Evolutionary conservation across 306 rosid species (phyloP), one percentile per base, ranked within the genome.

Genomic region (Medicago lupulina): DNA sequence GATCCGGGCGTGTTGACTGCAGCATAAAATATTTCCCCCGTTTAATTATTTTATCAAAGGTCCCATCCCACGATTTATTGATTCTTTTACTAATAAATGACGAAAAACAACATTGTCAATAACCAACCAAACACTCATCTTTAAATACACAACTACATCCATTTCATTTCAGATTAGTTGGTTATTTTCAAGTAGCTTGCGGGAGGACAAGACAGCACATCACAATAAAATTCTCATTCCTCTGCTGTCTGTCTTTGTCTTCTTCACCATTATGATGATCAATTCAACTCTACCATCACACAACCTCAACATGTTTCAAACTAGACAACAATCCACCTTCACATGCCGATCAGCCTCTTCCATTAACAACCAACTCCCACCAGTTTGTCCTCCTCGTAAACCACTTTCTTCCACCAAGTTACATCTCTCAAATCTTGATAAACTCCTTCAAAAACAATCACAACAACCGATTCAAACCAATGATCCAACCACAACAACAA

Each of bases 371-470:
- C 76, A 46, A 12, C 51, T 46, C 6, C 51, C 51, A 13, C 51
- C 49, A 13, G 9, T 44, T 4, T 57, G 81, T 57, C 47, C 75
- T 21, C 18, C 77, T 40, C 15, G 36, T 7, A 81, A 51, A 3
- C 12, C 65, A 4, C 44, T 17, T 1, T n/a, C 84, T 6, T 31
- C 58, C 36, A 87, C 92, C 12, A 87, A 87, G 31, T 67, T 79
- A 11, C 98, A 91, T 65, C 86, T 96, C 47, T 66, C 91, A 0
- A 96, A 96, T 59, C 93, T 96, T 13, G 92, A 96, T 6, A 92
- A 87, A 70, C 86, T 96, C 38, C 93, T 96, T 19, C 85, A 79
- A 1, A 90, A 84, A 62, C 77, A 67, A 44, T 17, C 31, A 13
- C 58, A 62, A 34, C 67, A 12, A 2, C 17, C 19, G 7, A 57